These are phyloP conservation scores for Puccinia novopanici DNA, from an alignment of 1,284 basidiomycete genomes.

Conservation along the genomic window DNA sequence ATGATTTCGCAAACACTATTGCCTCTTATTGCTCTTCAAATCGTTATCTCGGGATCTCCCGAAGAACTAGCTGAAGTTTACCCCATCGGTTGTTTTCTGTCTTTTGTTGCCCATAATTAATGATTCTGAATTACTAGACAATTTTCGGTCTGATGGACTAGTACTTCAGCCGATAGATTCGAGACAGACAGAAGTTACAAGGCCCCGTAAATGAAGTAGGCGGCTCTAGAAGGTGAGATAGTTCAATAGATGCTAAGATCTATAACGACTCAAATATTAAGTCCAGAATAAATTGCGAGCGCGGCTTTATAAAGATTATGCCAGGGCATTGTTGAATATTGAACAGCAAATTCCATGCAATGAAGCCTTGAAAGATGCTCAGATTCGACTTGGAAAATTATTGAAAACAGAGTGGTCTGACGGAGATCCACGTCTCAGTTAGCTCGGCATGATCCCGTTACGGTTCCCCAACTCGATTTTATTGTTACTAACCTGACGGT, in stretches of 20 bases:
- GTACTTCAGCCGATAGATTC: conserved; percentile 86
- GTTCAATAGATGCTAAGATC: conserved; percentile 68
- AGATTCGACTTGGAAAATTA: conserved; percentile 68
- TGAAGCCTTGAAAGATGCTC: conserved; percentile 47
- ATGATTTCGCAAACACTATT: conserved; percentile 85
- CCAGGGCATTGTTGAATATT: conserved; percentile 92
- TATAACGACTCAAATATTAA: conserved; percentile 76
- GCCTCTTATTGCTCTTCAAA: conserved; percentile 88
- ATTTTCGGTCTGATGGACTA: conserved; percentile 93
- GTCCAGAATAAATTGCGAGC: conserved; percentile 84
- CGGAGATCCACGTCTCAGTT: too few species aligned
- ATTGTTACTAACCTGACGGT: too few species aligned
- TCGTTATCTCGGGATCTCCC: conserved; percentile 74
- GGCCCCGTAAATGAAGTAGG: conserved; percentile 4
- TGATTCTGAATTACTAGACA: neutral
- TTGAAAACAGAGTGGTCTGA: too few species aligned
- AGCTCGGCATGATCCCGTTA: too few species aligned
- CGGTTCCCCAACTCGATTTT: too few species aligned
- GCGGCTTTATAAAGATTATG: conserved; percentile 91
- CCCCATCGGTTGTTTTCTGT: conserved; percentile 9
- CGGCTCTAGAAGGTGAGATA: conserved; percentile 61
- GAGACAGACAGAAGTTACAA: conserved; percentile 62
- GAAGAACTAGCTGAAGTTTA: conserved; percentile 62
- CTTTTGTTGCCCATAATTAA: neutral
- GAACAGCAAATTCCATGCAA: conserved; percentile 70